Evolutionary conservation across 2,329 filamentous ascomycete species (phyloP).

Genomic region (Aureobasidium lini): DNA sequence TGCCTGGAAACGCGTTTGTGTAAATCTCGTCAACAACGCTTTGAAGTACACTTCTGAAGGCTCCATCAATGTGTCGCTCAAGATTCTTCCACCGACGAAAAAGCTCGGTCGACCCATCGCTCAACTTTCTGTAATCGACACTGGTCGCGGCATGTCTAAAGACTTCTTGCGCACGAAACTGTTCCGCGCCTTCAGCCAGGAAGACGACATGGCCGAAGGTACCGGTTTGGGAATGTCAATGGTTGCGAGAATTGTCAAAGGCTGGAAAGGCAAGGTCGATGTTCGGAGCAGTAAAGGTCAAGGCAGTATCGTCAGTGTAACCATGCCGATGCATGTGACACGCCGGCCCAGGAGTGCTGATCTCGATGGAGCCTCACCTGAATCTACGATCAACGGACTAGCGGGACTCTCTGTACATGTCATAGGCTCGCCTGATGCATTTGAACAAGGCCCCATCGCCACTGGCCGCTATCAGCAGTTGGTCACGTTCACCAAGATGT

Average conservation of each 20-base stretch:
- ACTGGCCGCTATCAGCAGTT: neutral
- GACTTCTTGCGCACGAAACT: constrained; percentile 24
- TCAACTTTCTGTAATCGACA: constrained; percentile 20
- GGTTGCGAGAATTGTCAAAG: constrained; percentile 23
- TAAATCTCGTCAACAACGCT: constrained; percentile 41
- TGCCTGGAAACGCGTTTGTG: constrained; percentile 36
- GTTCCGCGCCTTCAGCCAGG: constrained; percentile 28
- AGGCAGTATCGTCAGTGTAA: neutral
- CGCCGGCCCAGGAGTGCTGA: neutral
- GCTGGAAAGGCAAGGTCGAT: constrained; percentile 28
- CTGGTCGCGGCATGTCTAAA: constrained; percentile 29
- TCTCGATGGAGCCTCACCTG: neutral
- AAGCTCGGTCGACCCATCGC: constrained; percentile 12
- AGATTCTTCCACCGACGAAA: neutral
- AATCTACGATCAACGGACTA: neutral
- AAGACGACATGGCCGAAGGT: constrained; percentile 25
- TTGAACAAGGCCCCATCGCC: neutral
- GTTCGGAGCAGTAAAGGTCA: constrained; percentile 29
- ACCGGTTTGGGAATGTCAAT: constrained; percentile 30
- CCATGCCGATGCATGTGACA: neutral
- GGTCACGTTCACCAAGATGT: neutral
- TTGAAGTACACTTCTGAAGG: constrained; percentile 41
- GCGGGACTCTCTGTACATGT: neutral
- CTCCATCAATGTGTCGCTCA: constrained; percentile 29
- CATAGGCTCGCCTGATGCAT: neutral